Conservation (phyloP, 768 basidiomycete species). For the Tulasnella sp. region DNA sequence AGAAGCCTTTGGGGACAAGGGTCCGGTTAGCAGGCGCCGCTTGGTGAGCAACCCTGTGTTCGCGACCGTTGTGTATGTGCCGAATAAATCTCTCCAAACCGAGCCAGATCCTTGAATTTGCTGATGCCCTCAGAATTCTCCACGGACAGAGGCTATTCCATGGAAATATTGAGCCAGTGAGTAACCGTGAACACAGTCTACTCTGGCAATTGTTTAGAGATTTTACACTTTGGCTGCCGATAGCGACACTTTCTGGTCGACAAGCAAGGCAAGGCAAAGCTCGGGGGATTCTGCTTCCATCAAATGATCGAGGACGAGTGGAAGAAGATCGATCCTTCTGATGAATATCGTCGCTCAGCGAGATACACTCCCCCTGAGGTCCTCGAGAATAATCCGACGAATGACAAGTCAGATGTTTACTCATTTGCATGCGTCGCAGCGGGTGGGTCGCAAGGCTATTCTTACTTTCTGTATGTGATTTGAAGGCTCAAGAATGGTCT, state of each 20-base stretch:
- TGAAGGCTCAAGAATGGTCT: neutral
- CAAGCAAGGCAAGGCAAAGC: neutral
- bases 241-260: neutral
- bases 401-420: neutral
- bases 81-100: neutral
- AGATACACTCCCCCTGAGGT: neutral
- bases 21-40: neutral
- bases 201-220: neutral
- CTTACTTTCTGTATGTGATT: neutral
- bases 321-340: neutral
- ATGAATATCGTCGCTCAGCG: neutral
- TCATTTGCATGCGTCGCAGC: neutral
- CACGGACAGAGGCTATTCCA: neutral
- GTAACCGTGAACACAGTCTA: neutral
- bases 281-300: neutral
- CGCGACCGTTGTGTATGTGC: neutral
- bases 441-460: neutral
- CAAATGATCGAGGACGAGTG: neutral
- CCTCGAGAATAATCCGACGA: neutral
- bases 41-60: neutral
- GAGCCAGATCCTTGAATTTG: neutral
- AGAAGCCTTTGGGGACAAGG: neutral
- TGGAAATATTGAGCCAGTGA: neutral
- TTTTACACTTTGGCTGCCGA: neutral
- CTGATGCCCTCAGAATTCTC: neutral